These are phyloP conservation scores for Malbranchea zuffiana DNA, from an alignment of 2,329 filamentous ascomycete genomes.

Conservation along the genomic window DNA sequence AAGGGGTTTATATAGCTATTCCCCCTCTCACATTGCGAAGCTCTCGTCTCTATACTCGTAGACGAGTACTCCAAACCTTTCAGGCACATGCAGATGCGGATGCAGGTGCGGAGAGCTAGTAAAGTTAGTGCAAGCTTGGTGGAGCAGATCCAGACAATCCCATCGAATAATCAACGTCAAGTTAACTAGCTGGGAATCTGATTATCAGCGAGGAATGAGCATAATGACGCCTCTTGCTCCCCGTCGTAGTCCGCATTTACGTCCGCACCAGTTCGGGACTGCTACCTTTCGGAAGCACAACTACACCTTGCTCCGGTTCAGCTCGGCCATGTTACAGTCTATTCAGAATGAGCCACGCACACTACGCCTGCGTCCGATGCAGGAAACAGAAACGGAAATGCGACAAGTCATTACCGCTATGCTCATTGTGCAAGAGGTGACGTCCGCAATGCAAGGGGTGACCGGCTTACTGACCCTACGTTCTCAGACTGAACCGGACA, in stretches of 20 bases:
- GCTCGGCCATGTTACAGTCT: background rate
- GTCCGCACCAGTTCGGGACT: no score
- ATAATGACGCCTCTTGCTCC: background rate
- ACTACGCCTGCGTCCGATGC: slow-evolving; percentile 34
- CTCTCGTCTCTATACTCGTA: no score
- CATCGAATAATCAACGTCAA: background rate
- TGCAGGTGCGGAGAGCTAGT: slow-evolving; percentile 1
- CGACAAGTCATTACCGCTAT: slow-evolving; percentile 39
- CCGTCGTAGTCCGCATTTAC: background rate
- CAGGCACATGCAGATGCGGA: slow-evolving; percentile 1
- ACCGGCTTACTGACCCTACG: background rate
- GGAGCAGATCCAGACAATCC: background rate
- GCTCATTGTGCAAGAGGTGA: slow-evolving; percentile 33
- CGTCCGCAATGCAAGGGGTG: background rate
- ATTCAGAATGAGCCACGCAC: slow-evolving; percentile 15
- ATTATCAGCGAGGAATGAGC: background rate
- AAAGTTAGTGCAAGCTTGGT: background rate
- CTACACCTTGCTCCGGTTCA: no score
- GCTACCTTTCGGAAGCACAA: no score
- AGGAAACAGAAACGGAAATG: slow-evolving; percentile 42
- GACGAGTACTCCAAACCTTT: no score
- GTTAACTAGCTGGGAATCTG: background rate
- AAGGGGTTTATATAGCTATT: no score
- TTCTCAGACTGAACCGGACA: background rate
- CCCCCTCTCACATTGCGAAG: no score